phyloP scores from a whole-genome alignment of 306 rosid species.

The Sechiopsis laciniata region DNA sequence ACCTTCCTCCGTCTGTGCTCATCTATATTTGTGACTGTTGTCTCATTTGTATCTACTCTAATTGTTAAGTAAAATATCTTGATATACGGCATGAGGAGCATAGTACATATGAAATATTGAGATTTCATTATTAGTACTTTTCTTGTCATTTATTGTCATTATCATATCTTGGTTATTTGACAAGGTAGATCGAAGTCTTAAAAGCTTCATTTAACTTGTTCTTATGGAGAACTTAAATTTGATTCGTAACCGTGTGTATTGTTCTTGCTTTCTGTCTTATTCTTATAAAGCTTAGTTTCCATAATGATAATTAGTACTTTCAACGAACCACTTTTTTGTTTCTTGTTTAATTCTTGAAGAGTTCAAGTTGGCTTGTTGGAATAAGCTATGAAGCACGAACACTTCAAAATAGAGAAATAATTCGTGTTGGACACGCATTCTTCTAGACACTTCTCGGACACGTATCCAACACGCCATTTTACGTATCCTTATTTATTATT shows the following conservation, averaged over 20 bases:
- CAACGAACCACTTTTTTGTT: neutral
- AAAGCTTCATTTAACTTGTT: no score
- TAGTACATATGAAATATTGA: neutral
- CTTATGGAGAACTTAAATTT: no score
- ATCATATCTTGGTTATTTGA: neutral
- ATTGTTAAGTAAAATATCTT: neutral
- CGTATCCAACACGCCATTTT: no score
- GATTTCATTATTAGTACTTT: neutral
- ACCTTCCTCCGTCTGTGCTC: neutral
- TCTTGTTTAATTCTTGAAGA: slow-evolving; percentile 3
- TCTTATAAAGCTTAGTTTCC: neutral
- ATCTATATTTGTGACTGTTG: neutral
- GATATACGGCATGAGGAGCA: neutral
- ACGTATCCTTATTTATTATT: no score
- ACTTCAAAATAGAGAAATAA: no score
- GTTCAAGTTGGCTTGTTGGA: neutral
- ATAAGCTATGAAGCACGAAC: neutral
- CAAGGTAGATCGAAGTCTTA: no score
- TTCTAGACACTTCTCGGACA: no score
- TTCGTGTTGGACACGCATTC: no score
- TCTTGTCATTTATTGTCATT: neutral
- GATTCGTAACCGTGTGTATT: no score
- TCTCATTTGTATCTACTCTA: neutral
- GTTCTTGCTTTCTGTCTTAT: neutral
- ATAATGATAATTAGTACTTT: neutral